Percentiles rank a stretch among this genome's conserved stretches.
phyloP scores from a whole-genome alignment of 768 basidiomycete genomes.

The Agrocybe chaxingu region DNA sequence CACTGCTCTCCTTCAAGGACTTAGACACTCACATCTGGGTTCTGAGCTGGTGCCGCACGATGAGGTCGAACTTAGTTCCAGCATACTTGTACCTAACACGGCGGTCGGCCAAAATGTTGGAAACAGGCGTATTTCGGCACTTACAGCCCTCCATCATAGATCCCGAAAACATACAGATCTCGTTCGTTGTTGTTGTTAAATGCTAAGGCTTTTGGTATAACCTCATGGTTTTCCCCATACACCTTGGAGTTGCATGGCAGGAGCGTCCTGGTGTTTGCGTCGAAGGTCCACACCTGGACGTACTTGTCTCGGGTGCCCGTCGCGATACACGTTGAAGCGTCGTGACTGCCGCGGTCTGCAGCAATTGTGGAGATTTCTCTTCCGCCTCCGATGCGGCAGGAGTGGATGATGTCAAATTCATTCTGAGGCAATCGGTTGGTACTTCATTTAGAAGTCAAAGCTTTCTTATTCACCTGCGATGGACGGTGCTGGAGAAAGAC shows the following conservation, averaged over 20 bases:
- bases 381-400: slow-evolving; percentile 4
- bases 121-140: neutral
- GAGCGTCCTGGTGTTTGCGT: too few relatives aligned
- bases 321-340: too few relatives aligned
- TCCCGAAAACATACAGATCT: slow-evolving; percentile 7
- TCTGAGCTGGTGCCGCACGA: too few relatives aligned
- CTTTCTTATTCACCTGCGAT: slow-evolving; percentile 2
- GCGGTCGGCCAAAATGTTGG: neutral
- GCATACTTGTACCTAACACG: too few relatives aligned
- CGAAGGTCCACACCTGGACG: too few relatives aligned
- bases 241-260: too few relatives aligned
- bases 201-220: neutral
- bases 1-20: neutral
- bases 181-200: neutral
- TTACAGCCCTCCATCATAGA: slow-evolving; percentile 8
- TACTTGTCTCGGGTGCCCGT: too few relatives aligned
- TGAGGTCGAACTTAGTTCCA: too few relatives aligned
- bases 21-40: slow-evolving; percentile 2
- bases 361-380: slow-evolving; percentile 1
- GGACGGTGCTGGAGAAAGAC: slow-evolving; percentile 8
- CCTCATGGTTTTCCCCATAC: too few relatives aligned
- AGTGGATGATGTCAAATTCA: slow-evolving; percentile 6
- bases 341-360: too few relatives aligned
- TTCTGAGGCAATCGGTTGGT: neutral
- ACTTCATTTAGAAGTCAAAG: too few relatives aligned